A percentile compares a stretch with the other conserved stretches of the same genome.
Conservation (phyloP, 495 filamentous ascomycete species). For the Podospora pseudopauciseta region DNA sequence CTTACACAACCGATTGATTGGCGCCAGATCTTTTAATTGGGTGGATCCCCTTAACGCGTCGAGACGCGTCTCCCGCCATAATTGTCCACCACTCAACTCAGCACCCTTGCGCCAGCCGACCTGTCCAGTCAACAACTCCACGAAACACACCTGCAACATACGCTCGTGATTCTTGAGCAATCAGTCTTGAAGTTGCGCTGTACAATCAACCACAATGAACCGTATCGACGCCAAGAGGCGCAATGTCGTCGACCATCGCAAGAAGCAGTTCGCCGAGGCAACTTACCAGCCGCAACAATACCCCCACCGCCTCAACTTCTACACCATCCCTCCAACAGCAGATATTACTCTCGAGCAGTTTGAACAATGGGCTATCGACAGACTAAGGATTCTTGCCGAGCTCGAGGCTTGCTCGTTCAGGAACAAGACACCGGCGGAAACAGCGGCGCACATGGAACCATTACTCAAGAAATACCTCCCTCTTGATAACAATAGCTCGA, state of each 20-base stretch:
- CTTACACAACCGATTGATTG: conserved; percentile 4
- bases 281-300: conserved; percentile 72
- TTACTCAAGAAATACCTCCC: conserved; percentile 84
- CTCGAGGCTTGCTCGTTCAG: conserved; percentile 95
- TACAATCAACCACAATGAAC: conserved; percentile 52
- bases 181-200: background rate
- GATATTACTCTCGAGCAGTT: conserved; percentile 98
- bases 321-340: conserved; percentile 78
- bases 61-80: conserved; percentile 23
- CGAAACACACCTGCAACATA: background rate
- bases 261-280: conserved; percentile 77
- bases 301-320: conserved; percentile 86
- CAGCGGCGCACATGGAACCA: conserved; percentile 69
- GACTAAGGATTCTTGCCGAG: conserved; percentile 90
- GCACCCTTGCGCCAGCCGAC: background rate
- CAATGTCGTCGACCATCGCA: conserved; percentile 68
- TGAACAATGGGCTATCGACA: conserved; percentile 98
- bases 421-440: conserved; percentile 77
- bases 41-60: conserved; percentile 22
- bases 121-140: background rate
- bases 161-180: background rate
- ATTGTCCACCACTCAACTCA: conserved; percentile 10
- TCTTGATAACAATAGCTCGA: conserved; percentile 64
- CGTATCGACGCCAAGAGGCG: conserved; percentile 81
- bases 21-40: conserved; percentile 8